Base-by-base conservation (phyloP, 306 rosid genomes). In the Quercus engelmannii region DNA sequence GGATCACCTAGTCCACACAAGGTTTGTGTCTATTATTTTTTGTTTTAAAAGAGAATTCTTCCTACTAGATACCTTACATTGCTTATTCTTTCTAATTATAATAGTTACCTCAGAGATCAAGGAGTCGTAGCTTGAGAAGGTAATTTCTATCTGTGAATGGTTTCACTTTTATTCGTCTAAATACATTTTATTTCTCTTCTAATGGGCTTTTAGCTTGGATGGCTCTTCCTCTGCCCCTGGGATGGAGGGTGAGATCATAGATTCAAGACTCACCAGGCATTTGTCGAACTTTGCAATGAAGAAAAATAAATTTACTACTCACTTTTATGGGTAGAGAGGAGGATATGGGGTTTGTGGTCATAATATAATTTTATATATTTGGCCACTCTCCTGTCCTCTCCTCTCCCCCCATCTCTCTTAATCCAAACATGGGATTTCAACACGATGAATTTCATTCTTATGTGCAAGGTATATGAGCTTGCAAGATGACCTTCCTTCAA, bases 41-140 rank as follows among this genome's bases (percentile, higher is more conserved):
- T 35, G 38, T 65, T 67, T 80, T 0, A 6, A 43, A 41, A 59
- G 35, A n/a, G 3, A 59, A n/a, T 73, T 82, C 21, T 5, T 74
- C 52, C 80, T 73, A 12, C 69, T 17, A 14, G 79, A 58, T 41
- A 67, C 46, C 28, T 74, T 69, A 49, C 41, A 59, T 78, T 55
- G 75, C 74, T 72, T 64, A 59, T 58, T 69, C 17, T 79, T 73
- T 64, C 55, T 68, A 54, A 69, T 75, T 43, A 63, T 75, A 63
- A 21, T 90, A 96, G 98, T 87, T 83, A 26, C 69, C 87, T 72
- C 82, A 91, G 83, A 89, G 85, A 77, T 93, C 96, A 21, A 85
- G 85, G 85, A 85, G 92, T 78, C 96, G 93, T 62, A 95, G 99
- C 84, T 97, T 97, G 26, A 93, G 89, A 88, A 91, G 97, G 99